These are phyloP conservation scores for Amylocarpus encephaloides DNA, from an alignment of 2,329 filamentous ascomycete genomes.

Conservation along the genomic window DNA sequence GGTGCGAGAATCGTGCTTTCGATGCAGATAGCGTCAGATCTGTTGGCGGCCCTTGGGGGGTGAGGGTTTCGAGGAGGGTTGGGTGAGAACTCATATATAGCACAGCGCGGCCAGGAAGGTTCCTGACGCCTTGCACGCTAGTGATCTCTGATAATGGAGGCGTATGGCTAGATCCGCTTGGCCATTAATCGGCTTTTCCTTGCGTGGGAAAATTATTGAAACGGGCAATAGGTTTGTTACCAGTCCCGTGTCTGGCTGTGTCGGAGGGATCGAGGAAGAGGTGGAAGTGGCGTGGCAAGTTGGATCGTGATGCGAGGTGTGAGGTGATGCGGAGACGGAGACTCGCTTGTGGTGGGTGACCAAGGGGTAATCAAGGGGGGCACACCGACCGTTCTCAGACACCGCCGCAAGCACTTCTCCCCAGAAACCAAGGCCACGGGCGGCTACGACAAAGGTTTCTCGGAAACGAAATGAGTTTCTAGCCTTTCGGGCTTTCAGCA, in stretches of 20 bases:
- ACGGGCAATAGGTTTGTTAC: not conserved
- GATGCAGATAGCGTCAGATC: conserved; percentile 8
- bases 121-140: not conserved
- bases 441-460: too few species aligned
- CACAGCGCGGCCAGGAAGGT: not conserved
- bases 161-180: too few species aligned
- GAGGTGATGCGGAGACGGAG: not conserved
- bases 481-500: too few species aligned
- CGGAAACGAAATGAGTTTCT: too few species aligned
- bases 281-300: not conserved
- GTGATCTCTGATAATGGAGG: too few species aligned
- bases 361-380: not conserved
- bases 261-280: too few species aligned
- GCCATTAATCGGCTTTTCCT: too few species aligned
- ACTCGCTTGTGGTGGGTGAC: not conserved
- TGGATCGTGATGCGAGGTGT: not conserved
- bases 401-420: too few species aligned
- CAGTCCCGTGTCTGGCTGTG: not conserved
- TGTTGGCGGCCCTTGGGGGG: not conserved
- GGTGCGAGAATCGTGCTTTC: conserved; percentile 2
- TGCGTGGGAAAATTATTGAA: not conserved
- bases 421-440: too few species aligned
- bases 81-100: not conserved
- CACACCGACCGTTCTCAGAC: too few species aligned
- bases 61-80: not conserved